Evolutionary conservation across 1,284 basidiomycete species (phyloP).

Genomic region (Earliella scabrosa): DNA sequence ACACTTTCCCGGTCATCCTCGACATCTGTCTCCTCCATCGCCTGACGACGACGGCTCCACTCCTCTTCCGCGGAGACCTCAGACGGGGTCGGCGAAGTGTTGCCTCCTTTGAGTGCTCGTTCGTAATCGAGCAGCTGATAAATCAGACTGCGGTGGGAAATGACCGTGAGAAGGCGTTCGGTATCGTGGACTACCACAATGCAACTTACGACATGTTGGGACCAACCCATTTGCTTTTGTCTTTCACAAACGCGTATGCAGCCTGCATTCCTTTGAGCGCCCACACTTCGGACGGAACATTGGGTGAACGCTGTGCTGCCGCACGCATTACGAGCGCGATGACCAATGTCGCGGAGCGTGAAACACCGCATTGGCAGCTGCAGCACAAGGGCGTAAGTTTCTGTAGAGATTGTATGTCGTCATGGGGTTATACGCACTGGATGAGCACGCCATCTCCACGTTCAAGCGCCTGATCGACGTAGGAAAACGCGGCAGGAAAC

Average conservation of each 20-base stretch:
- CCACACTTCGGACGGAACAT: constrained; percentile 75
- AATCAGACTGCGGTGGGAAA: constrained; percentile 70
- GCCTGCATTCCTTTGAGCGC: constrained; percentile 90
- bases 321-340: constrained; percentile 97
- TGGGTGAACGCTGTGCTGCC: constrained; percentile 72
- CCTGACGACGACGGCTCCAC: constrained; percentile 75
- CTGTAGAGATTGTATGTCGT: constrained; percentile 1
- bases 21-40: constrained; percentile 63
- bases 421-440: constrained; percentile 64
- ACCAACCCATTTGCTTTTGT: constrained; percentile 86
- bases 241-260: constrained; percentile 90
- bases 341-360: constrained; percentile 89
- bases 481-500: constrained; percentile 81
- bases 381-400: constrained; percentile 11
- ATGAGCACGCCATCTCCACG: constrained; percentile 83
- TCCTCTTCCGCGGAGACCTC: constrained; percentile 75
- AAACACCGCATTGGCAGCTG: constrained; percentile 97
- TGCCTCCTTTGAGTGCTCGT: constrained; percentile 67
- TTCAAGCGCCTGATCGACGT: constrained; percentile 77
- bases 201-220: constrained; percentile 93
- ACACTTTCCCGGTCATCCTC: constrained; percentile 57
- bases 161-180: constrained; percentile 3
- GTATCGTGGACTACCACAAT: constrained; percentile 16
- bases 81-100: constrained; percentile 52
- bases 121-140: constrained; percentile 97